Evolutionary conservation across 78 protist genomes (phyloP), one percentile per base, ranked within the genome.

Genomic region (Monocercomonoides exilis): DNA sequence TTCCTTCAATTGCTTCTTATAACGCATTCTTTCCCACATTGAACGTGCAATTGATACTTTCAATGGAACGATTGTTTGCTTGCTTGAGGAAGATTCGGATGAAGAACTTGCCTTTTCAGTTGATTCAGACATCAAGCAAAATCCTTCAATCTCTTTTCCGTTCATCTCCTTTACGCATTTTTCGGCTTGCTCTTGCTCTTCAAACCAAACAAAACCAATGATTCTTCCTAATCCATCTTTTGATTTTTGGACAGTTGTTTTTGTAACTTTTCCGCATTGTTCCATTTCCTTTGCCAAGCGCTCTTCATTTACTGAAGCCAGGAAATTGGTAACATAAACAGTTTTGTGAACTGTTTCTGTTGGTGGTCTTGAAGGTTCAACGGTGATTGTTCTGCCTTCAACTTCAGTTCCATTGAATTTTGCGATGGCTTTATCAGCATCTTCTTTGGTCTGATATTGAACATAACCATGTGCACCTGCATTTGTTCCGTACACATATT

Each of bases 391-490:
- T 6, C 11, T 6, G 11, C 45, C 45, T 80, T 80, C 11, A 6
- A 80, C 45, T 6, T 44, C 45, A 32, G 6, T 6, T 44, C 11
- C 11, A 11, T 80, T 11, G 33, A 80, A 29, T 44, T 36, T 80
- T 21, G 6, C 45, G 11, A 80, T 6, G 84, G 84, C 84, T 32
- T 6, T 80, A 29, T 44, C 41, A 44, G 84, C 84, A 80, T 80
- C 81, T 80, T 80, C 45, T 80, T 80, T 42, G 6, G 6, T 42
- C 45, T 80, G 33, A 11, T 32, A 80, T 21, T 80, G 84, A 11
- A 80, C 84, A 80, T 80, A 80, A 6, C 84, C 84, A 11, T 80
- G 45, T 6, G 6, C 41, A 80, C 45, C 45, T 44, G 84, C 21
- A 80, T 54, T 21, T 54, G 6, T 80, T 6, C 84, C 41, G 11